phyloP scores from a whole-genome alignment of 2,329 filamentous ascomycete genomes.

The Karstenula rhodostoma region DNA sequence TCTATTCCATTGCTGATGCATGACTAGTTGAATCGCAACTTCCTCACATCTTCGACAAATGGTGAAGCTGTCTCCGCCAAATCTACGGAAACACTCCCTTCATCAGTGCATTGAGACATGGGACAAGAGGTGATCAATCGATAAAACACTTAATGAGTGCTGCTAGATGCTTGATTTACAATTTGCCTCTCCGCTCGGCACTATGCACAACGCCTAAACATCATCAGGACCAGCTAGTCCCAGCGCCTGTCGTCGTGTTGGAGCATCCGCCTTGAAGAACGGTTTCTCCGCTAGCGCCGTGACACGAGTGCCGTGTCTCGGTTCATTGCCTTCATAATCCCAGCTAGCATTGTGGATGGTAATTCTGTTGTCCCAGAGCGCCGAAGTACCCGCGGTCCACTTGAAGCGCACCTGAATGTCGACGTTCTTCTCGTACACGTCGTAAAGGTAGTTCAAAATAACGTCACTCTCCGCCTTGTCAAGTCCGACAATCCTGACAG shows the following conservation, averaged over 20 bases:
- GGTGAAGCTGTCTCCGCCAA: no score
- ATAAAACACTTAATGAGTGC: background rate
- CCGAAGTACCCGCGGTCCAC: slow-evolving; percentile 73
- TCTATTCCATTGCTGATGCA: background rate
- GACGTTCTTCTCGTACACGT: slow-evolving; percentile 73
- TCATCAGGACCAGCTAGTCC: slow-evolving; percentile 69
- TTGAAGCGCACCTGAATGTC: slow-evolving; percentile 77
- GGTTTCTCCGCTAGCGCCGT: slow-evolving; percentile 76
- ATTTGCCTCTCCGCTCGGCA: background rate
- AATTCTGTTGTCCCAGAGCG: slow-evolving; percentile 77
- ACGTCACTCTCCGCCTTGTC: slow-evolving; percentile 74
- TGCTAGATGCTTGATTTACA: background rate
- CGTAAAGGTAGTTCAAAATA: slow-evolving; percentile 71
- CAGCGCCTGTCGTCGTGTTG: slow-evolving; percentile 71
- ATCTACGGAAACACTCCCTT: no score
- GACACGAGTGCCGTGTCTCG: slow-evolving; percentile 75
- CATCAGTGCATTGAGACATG: no score
- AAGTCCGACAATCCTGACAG: slow-evolving; percentile 71
- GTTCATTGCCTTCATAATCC: slow-evolving; percentile 73
- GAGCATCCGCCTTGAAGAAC: slow-evolving; percentile 69
- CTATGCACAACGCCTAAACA: slow-evolving; percentile 43
- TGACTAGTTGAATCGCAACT: no score
- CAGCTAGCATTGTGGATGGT: slow-evolving; percentile 79
- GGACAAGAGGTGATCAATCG: no score
- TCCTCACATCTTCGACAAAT: no score